Evolutionary conservation across 805 yeast species (phyloP), one percentile per base, ranked within the genome.

Genomic region (Pichia californica): DNA sequence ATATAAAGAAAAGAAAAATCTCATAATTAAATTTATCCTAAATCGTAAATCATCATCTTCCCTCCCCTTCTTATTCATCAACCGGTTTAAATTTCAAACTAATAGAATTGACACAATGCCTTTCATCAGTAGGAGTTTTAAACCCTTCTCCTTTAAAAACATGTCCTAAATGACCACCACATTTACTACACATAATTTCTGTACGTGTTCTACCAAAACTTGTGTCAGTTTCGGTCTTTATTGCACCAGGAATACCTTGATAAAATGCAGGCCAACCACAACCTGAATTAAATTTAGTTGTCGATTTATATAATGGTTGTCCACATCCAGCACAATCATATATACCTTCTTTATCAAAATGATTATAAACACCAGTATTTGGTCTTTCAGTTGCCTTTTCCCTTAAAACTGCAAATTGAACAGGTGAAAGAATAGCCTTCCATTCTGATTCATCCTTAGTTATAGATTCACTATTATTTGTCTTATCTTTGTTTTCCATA

Each of bases 191-290:
- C 49, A 83, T 71, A 81, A 93, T 89, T 61, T 93, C 99, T 11
- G 80, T 86, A 49, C 99, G 73, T 13, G 67, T 69, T 93, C 83
- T 88, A 0, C 98, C 98, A 39, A 67, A 64, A 7, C 81, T 62
- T 0, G 45, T 55, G 61, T 93, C 99, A 16, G 68, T 71, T 46
- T 73, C 64, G 11, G 82, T 69, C 18, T 63, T 71, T 31, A 93
- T 72, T 6, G 95, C 72, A 0, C 88, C 89, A 0, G 95, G 94
- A 31, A 86, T 68, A 1, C 95, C 96, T 45, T 87, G 83, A 62
- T 82, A 91, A 63, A 93, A 93, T 0, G 96, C 89, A 1, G 99
- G 99, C 99, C 99, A 93, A 3, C 99, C 99, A 63, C 99, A 93
- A 42, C 88, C 88, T 11, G 95, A 78, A 45, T 83, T 81, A 55